Percentiles rank a stretch among this genome's conserved stretches.
phyloP scores from a whole-genome alignment of 2,329 filamentous ascomycete genomes.

The Fusarium mundagurra region DNA sequence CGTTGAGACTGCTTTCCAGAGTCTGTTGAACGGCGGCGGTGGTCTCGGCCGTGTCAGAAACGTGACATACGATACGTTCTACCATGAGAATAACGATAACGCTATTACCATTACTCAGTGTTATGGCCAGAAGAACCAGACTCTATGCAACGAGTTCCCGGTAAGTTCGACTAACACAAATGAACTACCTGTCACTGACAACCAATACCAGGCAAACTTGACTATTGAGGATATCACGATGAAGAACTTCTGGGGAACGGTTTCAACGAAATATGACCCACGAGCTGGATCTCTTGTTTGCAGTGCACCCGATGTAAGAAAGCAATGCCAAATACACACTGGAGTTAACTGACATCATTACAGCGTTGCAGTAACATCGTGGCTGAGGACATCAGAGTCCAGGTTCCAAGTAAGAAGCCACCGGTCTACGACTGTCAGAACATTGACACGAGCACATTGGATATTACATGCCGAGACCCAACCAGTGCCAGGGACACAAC shows the following conservation, averaged over 20 bases:
- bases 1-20: conserved; percentile 45
- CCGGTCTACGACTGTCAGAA: conserved; percentile 40
- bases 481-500: conserved; percentile 20
- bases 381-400: conserved; percentile 34
- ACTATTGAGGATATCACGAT: conserved; percentile 42
- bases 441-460: conserved; percentile 21
- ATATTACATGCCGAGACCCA: conserved; percentile 34
- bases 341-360: background rate
- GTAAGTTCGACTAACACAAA: background rate
- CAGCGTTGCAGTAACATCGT: conserved; percentile 41
- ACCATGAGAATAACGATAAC: conserved; percentile 67
- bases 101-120: conserved; percentile 45
- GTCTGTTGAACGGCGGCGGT: conserved; percentile 69
- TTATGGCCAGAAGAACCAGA: conserved; percentile 43
- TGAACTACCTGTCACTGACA: background rate
- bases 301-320: conserved; percentile 43
- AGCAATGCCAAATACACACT: rapidly evolving
- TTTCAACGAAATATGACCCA: conserved; percentile 44
- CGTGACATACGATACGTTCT: conserved; percentile 72
- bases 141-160: conserved; percentile 38
- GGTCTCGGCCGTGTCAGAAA: conserved; percentile 65
- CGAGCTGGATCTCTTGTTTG: conserved; percentile 44
- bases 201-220: conserved; percentile 30
- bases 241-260: conserved; percentile 46
- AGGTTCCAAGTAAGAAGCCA: conserved; percentile 35